These are phyloP conservation scores for Cadophora luteo-olivacea DNA, from an alignment of 2,329 filamentous ascomycete species.

Conservation along the genomic window DNA sequence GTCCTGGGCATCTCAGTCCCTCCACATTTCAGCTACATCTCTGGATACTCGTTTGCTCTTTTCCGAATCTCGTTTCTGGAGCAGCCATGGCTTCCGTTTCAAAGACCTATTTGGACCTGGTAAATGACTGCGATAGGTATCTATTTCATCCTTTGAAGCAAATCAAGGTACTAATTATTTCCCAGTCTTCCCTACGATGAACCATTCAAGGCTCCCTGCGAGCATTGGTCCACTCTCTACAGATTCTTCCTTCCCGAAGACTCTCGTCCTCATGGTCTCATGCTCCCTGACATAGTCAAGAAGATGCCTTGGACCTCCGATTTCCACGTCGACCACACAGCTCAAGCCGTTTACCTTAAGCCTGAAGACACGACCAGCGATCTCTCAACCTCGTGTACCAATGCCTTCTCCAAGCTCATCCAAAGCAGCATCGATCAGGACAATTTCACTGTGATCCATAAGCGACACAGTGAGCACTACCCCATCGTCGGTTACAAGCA, in stretches of 20 bases:
- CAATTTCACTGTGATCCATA: slow-evolving; percentile 48
- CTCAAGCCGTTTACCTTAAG: slow-evolving; percentile 45
- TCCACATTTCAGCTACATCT: background rate
- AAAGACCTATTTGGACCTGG: slow-evolving; percentile 47
- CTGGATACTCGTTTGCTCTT: background rate
- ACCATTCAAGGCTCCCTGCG: slow-evolving; percentile 12
- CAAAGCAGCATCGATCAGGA: slow-evolving; percentile 47
- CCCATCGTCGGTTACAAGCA: slow-evolving; percentile 39
- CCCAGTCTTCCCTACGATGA: slow-evolving; percentile 31
- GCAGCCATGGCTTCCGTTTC: slow-evolving; percentile 20
- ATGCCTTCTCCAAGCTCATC: slow-evolving; percentile 50
- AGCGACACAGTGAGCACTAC: slow-evolving; percentile 52
- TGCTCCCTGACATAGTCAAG: slow-evolving; percentile 53
- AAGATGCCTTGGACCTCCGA: slow-evolving; percentile 55
- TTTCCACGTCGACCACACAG: slow-evolving; percentile 47
- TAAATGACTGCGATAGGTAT: slow-evolving; percentile 53
- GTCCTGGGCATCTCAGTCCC: background rate
- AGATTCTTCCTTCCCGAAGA: slow-evolving; percentile 54
- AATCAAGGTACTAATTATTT: background rate
- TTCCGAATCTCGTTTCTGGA: background rate
- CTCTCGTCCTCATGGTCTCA: slow-evolving; percentile 55
- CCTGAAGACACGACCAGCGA: slow-evolving; percentile 37
- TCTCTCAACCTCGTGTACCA: slow-evolving; percentile 45
- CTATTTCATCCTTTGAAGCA: background rate
- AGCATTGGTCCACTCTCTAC: slow-evolving; percentile 47